Evolutionary conservation across 1,284 basidiomycete genomes (phyloP).

Genomic region (Phellopilus nigrolimitatus): DNA sequence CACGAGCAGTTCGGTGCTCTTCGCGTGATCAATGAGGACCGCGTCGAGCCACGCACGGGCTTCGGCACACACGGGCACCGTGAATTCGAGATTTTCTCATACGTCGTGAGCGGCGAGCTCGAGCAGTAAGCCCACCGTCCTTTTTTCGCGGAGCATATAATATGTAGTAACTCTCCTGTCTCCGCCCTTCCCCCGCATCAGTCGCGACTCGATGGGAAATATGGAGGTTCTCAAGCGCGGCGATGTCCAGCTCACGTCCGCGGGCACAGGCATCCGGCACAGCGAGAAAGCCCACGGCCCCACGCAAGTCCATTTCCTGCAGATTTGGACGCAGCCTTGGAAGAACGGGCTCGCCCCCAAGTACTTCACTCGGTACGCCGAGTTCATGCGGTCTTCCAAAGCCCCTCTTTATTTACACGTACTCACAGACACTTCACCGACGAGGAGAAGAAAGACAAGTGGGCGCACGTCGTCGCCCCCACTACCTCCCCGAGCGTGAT

Average conservation of each 20-base stretch:
- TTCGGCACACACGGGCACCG: constrained; percentile 85
- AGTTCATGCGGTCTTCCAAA: constrained; percentile 2
- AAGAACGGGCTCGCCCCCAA: constrained; percentile 54
- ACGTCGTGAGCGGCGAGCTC: constrained; percentile 72
- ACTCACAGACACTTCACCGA: constrained; percentile 65
- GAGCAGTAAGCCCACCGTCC: constrained; percentile 55
- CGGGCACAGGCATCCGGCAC: constrained; percentile 84
- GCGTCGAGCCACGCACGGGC: constrained; percentile 71
- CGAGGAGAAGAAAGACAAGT: constrained; percentile 71
- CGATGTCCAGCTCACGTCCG: constrained; percentile 86
- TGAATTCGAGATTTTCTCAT: constrained; percentile 91
- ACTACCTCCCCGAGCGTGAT: constrained; percentile 49
- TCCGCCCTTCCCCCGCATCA: constrained; percentile 26
- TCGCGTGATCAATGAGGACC: constrained; percentile 87
- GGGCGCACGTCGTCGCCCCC: constrained; percentile 70
- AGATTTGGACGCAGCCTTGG: constrained; percentile 81
- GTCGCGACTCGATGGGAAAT: constrained; percentile 87
- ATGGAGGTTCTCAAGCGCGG: constrained; percentile 83
- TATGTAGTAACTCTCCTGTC: background rate
- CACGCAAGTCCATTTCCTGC: constrained; percentile 73
- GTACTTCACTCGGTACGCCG: constrained; percentile 69
- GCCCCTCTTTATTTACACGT: constrained; percentile 1
- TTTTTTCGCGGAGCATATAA: constrained; percentile 1
- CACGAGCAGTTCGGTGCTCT: constrained; percentile 60
- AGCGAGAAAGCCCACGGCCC: constrained; percentile 67